Conservation (phyloP, 768 basidiomycete species). For the Phylloporus rhodoxanthus region DNA sequence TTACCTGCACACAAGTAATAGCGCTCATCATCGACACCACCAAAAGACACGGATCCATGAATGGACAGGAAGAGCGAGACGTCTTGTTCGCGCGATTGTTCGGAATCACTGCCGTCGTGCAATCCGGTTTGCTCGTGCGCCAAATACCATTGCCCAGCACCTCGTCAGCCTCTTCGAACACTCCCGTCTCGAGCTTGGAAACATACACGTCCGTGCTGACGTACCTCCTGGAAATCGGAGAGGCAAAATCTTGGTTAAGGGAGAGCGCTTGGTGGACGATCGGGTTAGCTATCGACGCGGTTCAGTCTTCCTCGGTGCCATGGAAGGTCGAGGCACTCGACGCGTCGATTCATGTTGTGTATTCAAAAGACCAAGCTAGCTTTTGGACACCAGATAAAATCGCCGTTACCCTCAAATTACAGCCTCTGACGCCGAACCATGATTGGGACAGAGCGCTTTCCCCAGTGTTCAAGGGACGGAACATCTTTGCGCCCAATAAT, state of each 20-base stretch:
- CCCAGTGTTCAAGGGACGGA: conserved; percentile 71
- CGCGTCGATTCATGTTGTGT: conserved; percentile 45
- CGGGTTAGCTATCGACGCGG: conserved; percentile 53
- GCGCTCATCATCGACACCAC: conserved; percentile 69
- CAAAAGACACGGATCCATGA: conserved; percentile 68
- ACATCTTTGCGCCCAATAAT: conserved; percentile 67
- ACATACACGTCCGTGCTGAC: conserved; percentile 55
- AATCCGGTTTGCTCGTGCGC: conserved; percentile 76
- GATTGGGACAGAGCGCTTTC: conserved; percentile 63
- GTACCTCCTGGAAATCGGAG: conserved; percentile 63
- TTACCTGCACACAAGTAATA: conserved; percentile 73
- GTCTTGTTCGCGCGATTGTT: conserved; percentile 88
- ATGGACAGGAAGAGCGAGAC: conserved; percentile 90
- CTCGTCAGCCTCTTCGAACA: conserved; percentile 49
- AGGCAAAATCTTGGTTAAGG: conserved; percentile 83
- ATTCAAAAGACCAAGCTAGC: conserved; percentile 23
- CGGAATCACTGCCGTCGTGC: conserved; percentile 78
- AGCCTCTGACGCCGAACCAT: conserved; percentile 50
- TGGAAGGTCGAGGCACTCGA: conserved; percentile 70
- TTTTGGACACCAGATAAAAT: conserved; percentile 87
- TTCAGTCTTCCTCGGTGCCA: conserved; percentile 50
- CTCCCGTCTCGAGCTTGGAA: conserved; percentile 49
- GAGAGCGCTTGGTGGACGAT: conserved; percentile 90
- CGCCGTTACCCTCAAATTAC: conserved; percentile 69
- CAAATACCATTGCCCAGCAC: conserved; percentile 48